A percentile compares a stretch with the other conserved stretches of the same genome.
phyloP scores from a whole-genome alignment of 352 stramenopile genomes.

The Globisporangium iwayamae region DNA sequence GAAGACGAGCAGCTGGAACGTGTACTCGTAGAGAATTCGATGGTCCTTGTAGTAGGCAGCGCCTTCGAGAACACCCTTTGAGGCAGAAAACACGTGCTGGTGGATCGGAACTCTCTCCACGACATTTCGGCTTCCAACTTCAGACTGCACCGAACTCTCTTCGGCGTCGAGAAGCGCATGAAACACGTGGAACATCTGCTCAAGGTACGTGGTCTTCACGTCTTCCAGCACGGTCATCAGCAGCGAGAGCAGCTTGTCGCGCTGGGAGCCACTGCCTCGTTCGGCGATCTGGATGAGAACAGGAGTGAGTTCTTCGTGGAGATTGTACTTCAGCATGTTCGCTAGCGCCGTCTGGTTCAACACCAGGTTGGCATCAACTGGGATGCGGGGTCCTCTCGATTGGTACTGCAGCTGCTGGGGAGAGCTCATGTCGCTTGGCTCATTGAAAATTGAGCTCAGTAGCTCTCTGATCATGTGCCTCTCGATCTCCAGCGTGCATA shows the following conservation, averaged over 20 bases:
- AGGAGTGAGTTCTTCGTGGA: slow-evolving; percentile 29
- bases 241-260: slow-evolving; percentile 46
- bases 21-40: slow-evolving; percentile 35
- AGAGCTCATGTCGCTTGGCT: background rate
- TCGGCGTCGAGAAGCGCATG: slow-evolving; percentile 31
- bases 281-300: slow-evolving; percentile 17
- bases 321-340: slow-evolving; percentile 35
- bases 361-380: slow-evolving; percentile 37
- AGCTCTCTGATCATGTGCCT: slow-evolving; percentile 15
- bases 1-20: slow-evolving; percentile 56
- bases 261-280: slow-evolving; percentile 18
- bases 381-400: background rate
- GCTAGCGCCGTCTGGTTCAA: slow-evolving; percentile 42
- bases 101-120: slow-evolving; percentile 22
- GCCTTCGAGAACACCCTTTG: slow-evolving; percentile 49
- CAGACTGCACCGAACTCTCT: background rate
- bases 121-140: background rate
- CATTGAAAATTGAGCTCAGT: background rate
- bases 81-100: slow-evolving; percentile 52
- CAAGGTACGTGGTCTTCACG: slow-evolving; percentile 44
- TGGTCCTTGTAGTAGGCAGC: slow-evolving; percentile 65
- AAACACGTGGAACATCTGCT: slow-evolving; percentile 43
- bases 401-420: background rate
- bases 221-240: slow-evolving; percentile 65
- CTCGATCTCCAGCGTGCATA: slow-evolving; percentile 25